Percentiles rank a stretch among this genome's conserved stretches.
Evolutionary conservation across 2,329 filamentous ascomycete genomes (phyloP).

Genomic region (Fusarium domesticum): DNA sequence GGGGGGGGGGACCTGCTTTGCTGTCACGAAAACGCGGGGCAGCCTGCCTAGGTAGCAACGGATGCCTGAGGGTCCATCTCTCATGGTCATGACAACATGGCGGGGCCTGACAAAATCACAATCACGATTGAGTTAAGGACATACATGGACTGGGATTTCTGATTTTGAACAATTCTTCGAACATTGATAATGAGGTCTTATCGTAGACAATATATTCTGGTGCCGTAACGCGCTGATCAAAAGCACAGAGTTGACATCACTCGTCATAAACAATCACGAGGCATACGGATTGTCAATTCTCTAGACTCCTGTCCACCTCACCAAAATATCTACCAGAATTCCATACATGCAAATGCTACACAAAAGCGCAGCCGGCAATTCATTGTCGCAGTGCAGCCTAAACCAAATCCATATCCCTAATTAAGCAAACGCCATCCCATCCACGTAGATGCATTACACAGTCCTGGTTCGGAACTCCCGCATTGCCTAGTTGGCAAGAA

Average conservation of each 20-base stretch:
- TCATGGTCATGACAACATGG: not conserved
- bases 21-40: not conserved
- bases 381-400: constrained; percentile 25
- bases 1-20: too few relatives aligned
- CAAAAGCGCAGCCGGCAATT: constrained; percentile 24
- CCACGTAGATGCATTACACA: constrained; percentile 34
- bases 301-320: constrained; percentile 19
- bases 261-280: constrained; percentile 6
- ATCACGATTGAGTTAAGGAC: too few relatives aligned
- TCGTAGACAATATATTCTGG: too few relatives aligned
- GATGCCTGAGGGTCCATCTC: not conserved
- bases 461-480: constrained; percentile 14
- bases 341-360: constrained; percentile 23
- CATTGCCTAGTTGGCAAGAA: constrained; percentile 70
- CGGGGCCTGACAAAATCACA: too few relatives aligned
- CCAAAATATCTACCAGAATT: constrained; percentile 29
- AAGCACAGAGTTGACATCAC: constrained; percentile 1
- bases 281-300: constrained; percentile 21
- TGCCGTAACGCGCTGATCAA: too few relatives aligned
- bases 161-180: not conserved
- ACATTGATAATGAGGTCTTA: too few relatives aligned
- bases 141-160: not conserved
- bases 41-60: too few relatives aligned
- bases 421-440: constrained; percentile 34
- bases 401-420: constrained; percentile 27